These are phyloP conservation scores for Durio zibethinus DNA, from an alignment of 345 rosid genomes.

Conservation along the genomic window DNA sequence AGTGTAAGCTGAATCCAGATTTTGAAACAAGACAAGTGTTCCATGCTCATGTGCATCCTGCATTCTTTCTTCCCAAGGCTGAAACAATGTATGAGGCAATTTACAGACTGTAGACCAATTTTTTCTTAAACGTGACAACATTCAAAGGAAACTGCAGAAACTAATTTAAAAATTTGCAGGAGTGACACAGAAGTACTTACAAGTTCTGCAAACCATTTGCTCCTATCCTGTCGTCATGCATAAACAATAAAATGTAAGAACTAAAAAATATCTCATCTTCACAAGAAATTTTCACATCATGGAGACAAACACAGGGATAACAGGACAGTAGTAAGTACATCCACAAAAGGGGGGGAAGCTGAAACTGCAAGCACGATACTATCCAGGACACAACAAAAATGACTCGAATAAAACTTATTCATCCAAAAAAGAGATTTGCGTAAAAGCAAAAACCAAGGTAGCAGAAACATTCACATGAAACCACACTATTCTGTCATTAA, in stretches of 20 bases:
- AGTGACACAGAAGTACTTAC: conserved; percentile 49
- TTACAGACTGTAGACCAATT: conserved; percentile 11
- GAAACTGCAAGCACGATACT: neutral
- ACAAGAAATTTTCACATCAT: neutral
- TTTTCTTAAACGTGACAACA: neutral
- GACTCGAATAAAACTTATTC: neutral
- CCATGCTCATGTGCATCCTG: conserved; percentile 44
- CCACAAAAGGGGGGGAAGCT: neutral
- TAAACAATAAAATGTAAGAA: conserved; percentile 25
- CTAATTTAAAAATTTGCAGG: conserved; percentile 6
- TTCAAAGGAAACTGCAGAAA: neutral
- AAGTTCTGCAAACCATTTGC: conserved; percentile 66
- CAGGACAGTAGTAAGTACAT: neutral
- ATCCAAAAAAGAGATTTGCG: neutral
- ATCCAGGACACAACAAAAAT: neutral
- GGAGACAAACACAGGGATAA: conserved; percentile 1
- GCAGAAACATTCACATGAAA: neutral
- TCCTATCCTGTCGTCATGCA: conserved; percentile 56
- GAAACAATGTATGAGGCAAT: conserved; percentile 18
- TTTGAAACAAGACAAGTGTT: conserved; percentile 63
- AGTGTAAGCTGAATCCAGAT: conserved; percentile 68
- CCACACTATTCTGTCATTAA: neutral
- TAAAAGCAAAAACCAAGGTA: neutral
- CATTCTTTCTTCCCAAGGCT: conserved; percentile 82
- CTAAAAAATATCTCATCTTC: neutral